Evolutionary conservation across 2,329 filamentous ascomycete species (phyloP).

Genomic region (Emmonsiellopsis sp.): DNA sequence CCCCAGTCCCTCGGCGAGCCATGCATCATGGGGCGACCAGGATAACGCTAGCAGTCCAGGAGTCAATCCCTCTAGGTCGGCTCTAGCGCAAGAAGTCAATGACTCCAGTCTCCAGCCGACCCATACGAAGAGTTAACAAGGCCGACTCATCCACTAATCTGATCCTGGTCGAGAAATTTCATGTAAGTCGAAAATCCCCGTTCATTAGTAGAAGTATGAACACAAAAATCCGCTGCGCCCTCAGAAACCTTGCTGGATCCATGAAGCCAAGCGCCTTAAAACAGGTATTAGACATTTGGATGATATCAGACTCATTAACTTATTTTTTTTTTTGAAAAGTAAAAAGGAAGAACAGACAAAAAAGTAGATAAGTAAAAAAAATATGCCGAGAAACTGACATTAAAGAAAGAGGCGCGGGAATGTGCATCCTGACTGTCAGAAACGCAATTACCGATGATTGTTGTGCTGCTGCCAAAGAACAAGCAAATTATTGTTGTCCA

Average conservation of each 20-base stretch:
- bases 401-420: neutral
- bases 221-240: too few species aligned
- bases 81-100: neutral
- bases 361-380: too few species aligned
- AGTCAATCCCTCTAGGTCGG: neutral
- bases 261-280: neutral
- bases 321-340: neutral
- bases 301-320: too few species aligned
- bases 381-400: too few species aligned
- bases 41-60: neutral
- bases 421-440: neutral
- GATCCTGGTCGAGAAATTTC: neutral
- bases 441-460: too few species aligned
- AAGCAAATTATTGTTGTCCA: too few species aligned
- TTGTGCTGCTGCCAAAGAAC: too few species aligned
- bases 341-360: neutral
- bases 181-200: neutral
- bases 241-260: neutral
- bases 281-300: neutral
- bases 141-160: neutral
- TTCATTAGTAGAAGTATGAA: neutral
- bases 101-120: neutral
- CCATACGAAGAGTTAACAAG: neutral
- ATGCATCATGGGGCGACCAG: conserved; percentile 1
- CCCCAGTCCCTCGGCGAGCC: neutral